Base-by-base conservation (phyloP, 2,329 filamentous ascomycete genomes). In the Colletotrichum sp. region DNA sequence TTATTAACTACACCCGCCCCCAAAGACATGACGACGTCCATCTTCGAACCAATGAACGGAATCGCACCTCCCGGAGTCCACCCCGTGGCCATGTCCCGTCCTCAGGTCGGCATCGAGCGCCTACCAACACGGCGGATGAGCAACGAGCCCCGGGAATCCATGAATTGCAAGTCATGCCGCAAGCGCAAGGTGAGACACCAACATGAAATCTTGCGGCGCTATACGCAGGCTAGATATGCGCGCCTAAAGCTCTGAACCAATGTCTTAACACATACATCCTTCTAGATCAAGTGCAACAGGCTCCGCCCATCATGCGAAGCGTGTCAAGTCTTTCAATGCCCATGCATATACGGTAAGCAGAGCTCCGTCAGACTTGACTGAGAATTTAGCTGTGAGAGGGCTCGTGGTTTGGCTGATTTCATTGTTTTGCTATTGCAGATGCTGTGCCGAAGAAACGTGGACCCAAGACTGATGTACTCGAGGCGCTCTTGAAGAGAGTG, bases 91-190 rank as follows among this genome's bases (percentile, higher is more conserved):
- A 93, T 95, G 89, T 91, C 94, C 78, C 91, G 94, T 81, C 93
- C 94, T 32, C 93, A 95, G 87, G 93, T 96, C 81, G 93, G 94
- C 83, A 96, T 96, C 84, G 94, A 96, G 85, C 92, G 94, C 77
- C 87, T 96, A 79, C 93, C 94, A 30, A 90, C 93, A 71, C 92
- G 93, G 78, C 92, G 94, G 57, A 88, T 92, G 85, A 92, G 90
- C 84, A 93, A 91, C 80, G 94, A 97, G 83, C 94, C 94, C 55
- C 92, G 94, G 81, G 95, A 98, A 88, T 94, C 94, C 39, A 98
- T 98, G 95, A 98, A 98, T 84, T 98, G 95, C 91, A 98, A 98
- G 85, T 97, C 95, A 72, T 98, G 95, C 88, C 92, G 95, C 80
- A 98, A 98, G 86, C 91, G 95, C 87, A 98, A 98, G 93, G 95